Conservation (phyloP, 2,329 filamentous ascomycete genomes). For the Fusarium sp. region DNA sequence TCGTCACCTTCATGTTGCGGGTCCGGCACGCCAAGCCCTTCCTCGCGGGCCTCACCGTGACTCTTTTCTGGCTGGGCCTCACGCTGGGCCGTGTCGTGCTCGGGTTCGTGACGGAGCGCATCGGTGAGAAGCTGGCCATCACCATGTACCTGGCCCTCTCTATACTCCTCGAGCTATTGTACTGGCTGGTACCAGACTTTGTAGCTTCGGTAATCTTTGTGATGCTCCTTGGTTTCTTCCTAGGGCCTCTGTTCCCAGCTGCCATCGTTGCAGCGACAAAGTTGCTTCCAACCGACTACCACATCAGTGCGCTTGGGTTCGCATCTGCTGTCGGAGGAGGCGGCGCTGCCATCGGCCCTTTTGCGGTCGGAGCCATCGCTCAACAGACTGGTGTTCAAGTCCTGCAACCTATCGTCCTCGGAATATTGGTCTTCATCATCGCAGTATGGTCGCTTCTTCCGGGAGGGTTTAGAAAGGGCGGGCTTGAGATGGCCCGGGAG, state of each 20-base stretch:
- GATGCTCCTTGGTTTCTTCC: constrained; percentile 79
- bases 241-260: constrained; percentile 83
- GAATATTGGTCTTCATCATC: constrained; percentile 59
- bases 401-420: constrained; percentile 67
- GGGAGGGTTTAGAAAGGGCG: constrained; percentile 53
- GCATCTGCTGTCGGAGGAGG: constrained; percentile 81
- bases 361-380: constrained; percentile 77
- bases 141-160: constrained; percentile 72
- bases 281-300: constrained; percentile 77
- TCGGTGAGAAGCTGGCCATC: constrained; percentile 78
- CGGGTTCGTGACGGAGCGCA: constrained; percentile 79
- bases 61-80: constrained; percentile 87
- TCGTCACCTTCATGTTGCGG: constrained; percentile 87
- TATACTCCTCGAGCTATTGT: constrained; percentile 76
- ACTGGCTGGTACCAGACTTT: constrained; percentile 86
- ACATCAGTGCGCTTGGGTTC: constrained; percentile 86
- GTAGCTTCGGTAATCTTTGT: constrained; percentile 79
- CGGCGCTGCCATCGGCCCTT: constrained; percentile 75
- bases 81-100: constrained; percentile 79
- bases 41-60: constrained; percentile 79
- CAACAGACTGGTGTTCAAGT: constrained; percentile 66
- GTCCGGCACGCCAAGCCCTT: constrained; percentile 78
- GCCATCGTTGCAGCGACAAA: constrained; percentile 80
- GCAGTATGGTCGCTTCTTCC: constrained; percentile 60
- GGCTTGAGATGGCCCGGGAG: constrained; percentile 55